Evolutionary conservation across 345 rosid genomes (phyloP).

Genomic region (Populus nigra): DNA sequence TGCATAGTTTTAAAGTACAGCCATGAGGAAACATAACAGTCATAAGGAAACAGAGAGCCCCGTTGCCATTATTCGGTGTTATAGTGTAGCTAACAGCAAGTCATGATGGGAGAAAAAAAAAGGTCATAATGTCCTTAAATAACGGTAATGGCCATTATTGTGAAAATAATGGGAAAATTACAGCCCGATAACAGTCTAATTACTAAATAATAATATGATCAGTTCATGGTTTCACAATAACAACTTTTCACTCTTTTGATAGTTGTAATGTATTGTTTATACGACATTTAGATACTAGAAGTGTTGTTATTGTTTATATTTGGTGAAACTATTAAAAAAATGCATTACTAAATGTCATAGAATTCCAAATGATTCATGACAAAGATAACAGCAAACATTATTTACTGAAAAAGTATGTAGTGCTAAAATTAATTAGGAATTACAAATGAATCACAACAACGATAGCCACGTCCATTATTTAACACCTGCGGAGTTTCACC

Average conservation of each 20-base stretch:
- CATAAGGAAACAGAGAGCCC: not conserved
- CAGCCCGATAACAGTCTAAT: not conserved
- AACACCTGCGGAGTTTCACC: not conserved
- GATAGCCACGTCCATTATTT: not conserved
- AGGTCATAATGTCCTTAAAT: not conserved
- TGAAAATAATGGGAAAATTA: not conserved
- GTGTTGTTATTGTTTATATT: not conserved
- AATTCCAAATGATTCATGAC: not conserved
- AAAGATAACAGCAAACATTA: not conserved
- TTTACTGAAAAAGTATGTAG: not conserved
- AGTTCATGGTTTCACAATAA: not conserved
- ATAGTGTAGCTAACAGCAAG: not conserved
- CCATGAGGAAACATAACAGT: not conserved
- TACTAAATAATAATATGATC: not conserved
- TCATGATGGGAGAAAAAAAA: not conserved
- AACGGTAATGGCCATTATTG: not conserved
- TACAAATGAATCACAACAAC: not conserved
- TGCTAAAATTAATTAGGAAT: not conserved
- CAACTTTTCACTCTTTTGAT: not conserved
- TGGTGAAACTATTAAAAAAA: not conserved
- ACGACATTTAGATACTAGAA: not conserved
- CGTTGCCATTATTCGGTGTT: not conserved
- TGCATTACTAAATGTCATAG: not conserved
- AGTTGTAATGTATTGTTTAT: not conserved
- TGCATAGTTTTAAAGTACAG: not conserved